These are phyloP conservation scores for Amylocystis lapponica DNA, from an alignment of 768 basidiomycete genomes.

Conservation along the genomic window DNA sequence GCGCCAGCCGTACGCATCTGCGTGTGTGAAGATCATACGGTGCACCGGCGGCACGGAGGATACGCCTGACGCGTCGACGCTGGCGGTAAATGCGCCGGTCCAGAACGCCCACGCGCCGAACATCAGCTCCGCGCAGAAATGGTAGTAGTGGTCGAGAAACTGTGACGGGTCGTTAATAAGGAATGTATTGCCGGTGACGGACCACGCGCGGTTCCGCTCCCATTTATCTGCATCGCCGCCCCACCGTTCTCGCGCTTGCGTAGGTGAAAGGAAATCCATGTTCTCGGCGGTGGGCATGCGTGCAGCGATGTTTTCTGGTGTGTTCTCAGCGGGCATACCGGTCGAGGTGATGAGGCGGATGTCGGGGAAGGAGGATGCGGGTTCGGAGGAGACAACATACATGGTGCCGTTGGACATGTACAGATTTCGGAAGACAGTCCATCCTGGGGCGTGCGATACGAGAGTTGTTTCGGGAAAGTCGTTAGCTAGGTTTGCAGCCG, in stretches of 20 bases:
- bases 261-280: conserved; percentile 55
- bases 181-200: conserved; percentile 71
- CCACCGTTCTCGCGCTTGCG: conserved; percentile 60
- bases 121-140: conserved; percentile 78
- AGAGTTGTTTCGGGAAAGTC: conserved; percentile 49
- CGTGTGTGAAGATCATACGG: conserved; percentile 68
- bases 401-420: conserved; percentile 85
- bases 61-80: conserved; percentile 15
- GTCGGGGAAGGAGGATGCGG: conserved; percentile 39
- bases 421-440: conserved; percentile 79
- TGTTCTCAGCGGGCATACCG: conserved; percentile 49
- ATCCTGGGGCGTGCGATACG: conserved; percentile 68
- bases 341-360: conserved; percentile 60
- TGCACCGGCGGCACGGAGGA: conserved; percentile 49
- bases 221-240: conserved; percentile 30
- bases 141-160: conserved; percentile 85
- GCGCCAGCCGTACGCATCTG: conserved; percentile 58
- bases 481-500: conserved; percentile 12
- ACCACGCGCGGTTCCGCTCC: conserved; percentile 48
- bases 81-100: conserved; percentile 41
- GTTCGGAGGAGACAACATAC: conserved; percentile 53
- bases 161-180: conserved; percentile 65
- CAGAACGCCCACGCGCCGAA: conserved; percentile 74
- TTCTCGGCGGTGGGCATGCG: conserved; percentile 62
- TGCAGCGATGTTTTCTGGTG: conserved; percentile 56